Conservation (phyloP, 768 basidiomycete genomes). For the Suillus luteus region DNA sequence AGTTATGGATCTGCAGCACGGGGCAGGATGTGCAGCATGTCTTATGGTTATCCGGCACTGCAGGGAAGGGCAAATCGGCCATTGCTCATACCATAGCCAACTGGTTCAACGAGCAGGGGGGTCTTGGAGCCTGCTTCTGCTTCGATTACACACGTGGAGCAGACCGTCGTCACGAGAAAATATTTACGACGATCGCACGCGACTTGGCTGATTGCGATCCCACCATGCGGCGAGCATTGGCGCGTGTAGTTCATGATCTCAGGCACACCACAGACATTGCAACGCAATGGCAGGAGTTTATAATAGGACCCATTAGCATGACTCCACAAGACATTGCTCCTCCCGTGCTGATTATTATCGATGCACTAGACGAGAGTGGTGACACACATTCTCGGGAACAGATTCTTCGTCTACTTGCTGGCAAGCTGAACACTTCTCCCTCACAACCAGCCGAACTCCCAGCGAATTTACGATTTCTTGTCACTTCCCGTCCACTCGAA, state of each 20-base stretch:
- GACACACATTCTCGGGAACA: conserved; percentile 8
- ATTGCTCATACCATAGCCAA: conserved; percentile 19
- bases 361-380: conserved; percentile 25
- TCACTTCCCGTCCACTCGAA: conserved; percentile 17
- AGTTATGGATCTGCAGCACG: conserved; percentile 15
- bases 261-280: neutral
- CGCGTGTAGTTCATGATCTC: neutral
- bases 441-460: neutral
- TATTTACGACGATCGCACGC: conserved; percentile 9
- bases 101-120: conserved; percentile 11
- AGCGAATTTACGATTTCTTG: conserved; percentile 19
- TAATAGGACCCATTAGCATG: conserved; percentile 16
- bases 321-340: conserved; percentile 11
- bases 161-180: neutral
- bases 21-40: conserved; percentile 8
- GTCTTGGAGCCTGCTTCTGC: conserved; percentile 19
- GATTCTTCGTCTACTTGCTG: conserved; percentile 18
- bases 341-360: conserved; percentile 28
- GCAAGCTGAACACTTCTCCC: neutral
- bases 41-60: conserved; percentile 16
- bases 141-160: conserved; percentile 14
- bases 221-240: conserved; percentile 2
- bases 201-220: conserved; percentile 2
- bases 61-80: conserved; percentile 7
- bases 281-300: conserved; percentile 21